Conservation (phyloP, 192 early-diverging fungal species). For the Tieghemiomyces parasiticus region DNA sequence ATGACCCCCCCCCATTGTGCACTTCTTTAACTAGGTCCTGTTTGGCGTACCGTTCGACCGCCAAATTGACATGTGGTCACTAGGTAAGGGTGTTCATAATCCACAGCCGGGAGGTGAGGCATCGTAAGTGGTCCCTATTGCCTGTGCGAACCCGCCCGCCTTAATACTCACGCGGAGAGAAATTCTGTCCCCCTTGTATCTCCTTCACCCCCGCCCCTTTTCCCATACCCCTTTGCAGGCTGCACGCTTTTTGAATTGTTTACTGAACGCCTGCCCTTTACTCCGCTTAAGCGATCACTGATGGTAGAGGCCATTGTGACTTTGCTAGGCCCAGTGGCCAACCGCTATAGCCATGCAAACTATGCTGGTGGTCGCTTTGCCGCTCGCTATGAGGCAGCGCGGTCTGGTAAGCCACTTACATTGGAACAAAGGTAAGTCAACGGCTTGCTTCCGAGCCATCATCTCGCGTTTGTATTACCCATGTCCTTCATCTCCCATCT, state of each 20-base stretch:
- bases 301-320: background rate
- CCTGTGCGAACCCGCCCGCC: background rate
- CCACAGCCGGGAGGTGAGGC: too few relatives aligned
- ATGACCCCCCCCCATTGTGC: too few relatives aligned
- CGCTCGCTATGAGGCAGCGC: background rate
- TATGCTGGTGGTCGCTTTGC: background rate
- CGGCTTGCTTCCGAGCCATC: background rate
- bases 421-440: background rate
- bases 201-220: background rate
- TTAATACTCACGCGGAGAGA: background rate
- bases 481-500: background rate
- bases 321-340: background rate
- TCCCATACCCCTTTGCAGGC: background rate
- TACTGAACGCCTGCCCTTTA: background rate
- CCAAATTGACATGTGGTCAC: slow-evolving; percentile 9
- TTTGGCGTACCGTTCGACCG: slow-evolving; percentile 3
- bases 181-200: background rate
- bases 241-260: slow-evolving; percentile 4
- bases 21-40: background rate
- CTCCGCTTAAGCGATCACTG: background rate
- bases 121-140: background rate
- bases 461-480: background rate
- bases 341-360: background rate
- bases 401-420: background rate
- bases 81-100: background rate